Evolutionary conservation across 768 basidiomycete genomes (phyloP).

Genomic region (Sporobolomyces roseus): DNA sequence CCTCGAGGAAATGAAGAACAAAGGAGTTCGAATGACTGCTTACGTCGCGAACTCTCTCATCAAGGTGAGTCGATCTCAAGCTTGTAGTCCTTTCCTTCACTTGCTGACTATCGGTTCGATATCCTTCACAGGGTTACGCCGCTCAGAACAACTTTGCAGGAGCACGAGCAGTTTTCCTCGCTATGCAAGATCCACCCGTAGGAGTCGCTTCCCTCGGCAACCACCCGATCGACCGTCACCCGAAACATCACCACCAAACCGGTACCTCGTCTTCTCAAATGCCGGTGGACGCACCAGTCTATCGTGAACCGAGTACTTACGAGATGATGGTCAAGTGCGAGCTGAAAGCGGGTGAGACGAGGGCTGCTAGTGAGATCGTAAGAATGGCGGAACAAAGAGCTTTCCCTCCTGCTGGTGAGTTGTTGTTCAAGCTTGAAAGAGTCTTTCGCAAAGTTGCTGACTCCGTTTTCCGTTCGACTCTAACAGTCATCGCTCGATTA

Average conservation of each 20-base stretch:
- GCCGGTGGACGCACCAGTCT: slow-evolving; percentile 57
- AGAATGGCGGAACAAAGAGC: slow-evolving; percentile 47
- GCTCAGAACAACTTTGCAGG: slow-evolving; percentile 65
- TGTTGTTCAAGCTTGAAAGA: too few species aligned
- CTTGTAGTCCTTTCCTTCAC: background rate
- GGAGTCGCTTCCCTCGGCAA: slow-evolving; percentile 87
- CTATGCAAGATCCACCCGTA: slow-evolving; percentile 69
- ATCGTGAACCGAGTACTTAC: slow-evolving; percentile 90
- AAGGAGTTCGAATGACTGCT: slow-evolving; percentile 80
- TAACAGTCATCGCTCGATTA: slow-evolving; percentile 29
- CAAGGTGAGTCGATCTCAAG: slow-evolving; percentile 37
- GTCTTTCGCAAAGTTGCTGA: too few species aligned
- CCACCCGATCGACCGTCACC: slow-evolving; percentile 65
- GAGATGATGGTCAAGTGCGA: slow-evolving; percentile 94
- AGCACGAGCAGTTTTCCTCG: slow-evolving; percentile 74
- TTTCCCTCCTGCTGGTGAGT: slow-evolving; percentile 42
- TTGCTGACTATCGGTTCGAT: background rate
- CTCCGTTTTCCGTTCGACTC: too few species aligned
- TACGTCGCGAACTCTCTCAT: slow-evolving; percentile 81
- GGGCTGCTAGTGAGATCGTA: slow-evolving; percentile 65
- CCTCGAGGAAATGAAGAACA: slow-evolving; percentile 58
- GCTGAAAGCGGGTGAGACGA: slow-evolving; percentile 68
- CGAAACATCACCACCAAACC: slow-evolving; percentile 36
- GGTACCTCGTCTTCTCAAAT: too few species aligned
- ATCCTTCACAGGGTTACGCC: slow-evolving; percentile 61